These are phyloP conservation scores for Jasminum sambac DNA, from an alignment of 257 asterid genomes.

Conservation along the genomic window DNA sequence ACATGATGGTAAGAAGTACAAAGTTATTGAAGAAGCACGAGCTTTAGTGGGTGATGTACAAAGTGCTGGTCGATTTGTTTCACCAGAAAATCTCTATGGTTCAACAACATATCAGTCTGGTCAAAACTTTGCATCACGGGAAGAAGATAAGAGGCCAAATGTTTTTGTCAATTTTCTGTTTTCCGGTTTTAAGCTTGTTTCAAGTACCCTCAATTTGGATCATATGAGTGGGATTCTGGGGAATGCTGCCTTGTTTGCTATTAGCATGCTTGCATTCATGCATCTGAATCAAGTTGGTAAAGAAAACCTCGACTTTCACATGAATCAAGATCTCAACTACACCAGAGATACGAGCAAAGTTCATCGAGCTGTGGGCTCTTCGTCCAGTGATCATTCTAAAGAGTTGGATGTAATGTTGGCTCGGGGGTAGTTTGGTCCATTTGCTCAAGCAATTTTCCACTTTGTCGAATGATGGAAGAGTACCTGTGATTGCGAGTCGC, in stretches of 20 bases:
- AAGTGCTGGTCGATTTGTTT: conserved; percentile 56
- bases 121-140: conserved; percentile 29
- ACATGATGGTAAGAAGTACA: conserved; percentile 84
- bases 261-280: conserved; percentile 81
- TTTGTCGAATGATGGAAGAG: not conserved
- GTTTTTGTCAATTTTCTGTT: conserved; percentile 44
- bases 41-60: conserved; percentile 81
- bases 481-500: not conserved
- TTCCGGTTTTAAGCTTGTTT: conserved; percentile 51
- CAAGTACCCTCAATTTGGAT: conserved; percentile 67
- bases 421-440: conserved; percentile 52
- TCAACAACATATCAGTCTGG: conserved; percentile 40
- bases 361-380: conserved; percentile 36
- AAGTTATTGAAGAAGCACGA: conserved; percentile 91
- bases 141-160: conserved; percentile 45
- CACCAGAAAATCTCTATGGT: conserved; percentile 55
- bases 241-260: conserved; percentile 83
- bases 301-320: conserved; percentile 33
- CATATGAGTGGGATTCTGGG: conserved; percentile 74
- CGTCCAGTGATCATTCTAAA: conserved; percentile 31
- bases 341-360: conserved; percentile 34
- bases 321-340: conserved; percentile 37
- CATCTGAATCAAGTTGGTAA: conserved; percentile 63
- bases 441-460: not conserved
- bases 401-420: conserved; percentile 77